phyloP scores from a whole-genome alignment of 148 eudicot genomes.

The Fagopyrum esculentum region DNA sequence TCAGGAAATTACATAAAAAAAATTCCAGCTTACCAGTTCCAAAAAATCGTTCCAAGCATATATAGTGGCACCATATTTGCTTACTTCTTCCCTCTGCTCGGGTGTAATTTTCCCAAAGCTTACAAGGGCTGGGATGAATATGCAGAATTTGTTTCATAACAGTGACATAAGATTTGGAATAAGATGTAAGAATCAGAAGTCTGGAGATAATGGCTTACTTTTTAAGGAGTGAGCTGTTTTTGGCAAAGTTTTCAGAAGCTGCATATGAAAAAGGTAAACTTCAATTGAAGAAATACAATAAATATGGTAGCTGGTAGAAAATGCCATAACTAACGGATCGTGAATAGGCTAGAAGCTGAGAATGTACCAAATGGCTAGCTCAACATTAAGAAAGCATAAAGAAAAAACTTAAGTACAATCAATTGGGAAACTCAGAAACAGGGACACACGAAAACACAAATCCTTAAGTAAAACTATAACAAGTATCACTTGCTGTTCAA shows the following conservation, averaged over 20 bases:
- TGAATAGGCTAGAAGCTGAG: background rate
- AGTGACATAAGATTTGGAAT: background rate
- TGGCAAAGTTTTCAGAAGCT: conserved; percentile 73
- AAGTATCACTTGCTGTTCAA: too few species aligned
- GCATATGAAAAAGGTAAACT: conserved; percentile 9
- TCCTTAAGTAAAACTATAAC: too few species aligned
- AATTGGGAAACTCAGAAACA: too few species aligned
- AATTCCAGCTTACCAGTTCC: conserved; percentile 47
- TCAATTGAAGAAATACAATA: background rate
- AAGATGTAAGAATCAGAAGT: background rate
- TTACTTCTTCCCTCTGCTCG: conserved; percentile 58
- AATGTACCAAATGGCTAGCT: too few species aligned
- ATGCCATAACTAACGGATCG: background rate
- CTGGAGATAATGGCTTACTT: conserved; percentile 45
- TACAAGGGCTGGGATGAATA: conserved; percentile 53
- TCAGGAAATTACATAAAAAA: background rate
- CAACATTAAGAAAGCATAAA: too few species aligned
- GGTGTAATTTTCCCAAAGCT: conserved; percentile 77
- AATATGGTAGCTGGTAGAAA: background rate
- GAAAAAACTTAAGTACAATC: too few species aligned
- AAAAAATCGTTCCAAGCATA: conserved; percentile 85
- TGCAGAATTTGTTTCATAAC: conserved; percentile 4
- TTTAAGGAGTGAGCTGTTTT: conserved; percentile 48
- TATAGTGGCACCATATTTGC: conserved; percentile 48
- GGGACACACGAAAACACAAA: background rate